These are phyloP conservation scores for Trichophyton verrucosum DNA, from an alignment of 2,329 filamentous ascomycete genomes.

Conservation along the genomic window DNA sequence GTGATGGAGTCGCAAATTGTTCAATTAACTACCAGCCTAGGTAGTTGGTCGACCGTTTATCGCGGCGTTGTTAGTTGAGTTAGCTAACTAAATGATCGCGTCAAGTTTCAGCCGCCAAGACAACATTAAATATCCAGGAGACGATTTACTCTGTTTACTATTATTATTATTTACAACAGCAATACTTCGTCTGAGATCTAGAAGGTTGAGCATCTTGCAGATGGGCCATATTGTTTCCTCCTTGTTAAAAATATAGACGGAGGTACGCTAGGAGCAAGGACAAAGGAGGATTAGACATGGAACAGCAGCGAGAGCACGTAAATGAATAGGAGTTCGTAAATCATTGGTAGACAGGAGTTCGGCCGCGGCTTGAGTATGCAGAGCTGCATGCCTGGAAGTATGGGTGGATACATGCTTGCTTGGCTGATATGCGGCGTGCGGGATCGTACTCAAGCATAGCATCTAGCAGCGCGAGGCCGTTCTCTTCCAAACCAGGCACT, in stretches of 20 bases:
- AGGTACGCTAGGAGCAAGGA: neutral
- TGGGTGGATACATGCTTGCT: constrained; percentile 70
- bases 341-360: constrained; percentile 28
- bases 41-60: too few relatives aligned
- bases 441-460: constrained; percentile 76
- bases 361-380: constrained; percentile 35
- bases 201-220: too few relatives aligned
- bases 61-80: too few relatives aligned
- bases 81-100: too few relatives aligned
- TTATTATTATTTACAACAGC: too few relatives aligned
- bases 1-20: neutral
- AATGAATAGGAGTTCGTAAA: constrained; percentile 6
- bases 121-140: too few relatives aligned
- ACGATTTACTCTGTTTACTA: too few relatives aligned
- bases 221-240: too few relatives aligned
- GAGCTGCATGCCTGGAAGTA: constrained; percentile 55
- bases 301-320: neutral
- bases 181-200: too few relatives aligned
- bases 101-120: neutral
- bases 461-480: constrained; percentile 41
- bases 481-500: constrained; percentile 60
- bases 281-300: neutral
- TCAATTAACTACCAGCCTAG: too few relatives aligned
- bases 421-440: constrained; percentile 74
- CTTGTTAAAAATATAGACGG: too few relatives aligned